Evolutionary conservation across 2,329 filamentous ascomycete species (phyloP), one percentile per base, ranked within the genome.

Genomic region (Botrytis cinerea): DNA sequence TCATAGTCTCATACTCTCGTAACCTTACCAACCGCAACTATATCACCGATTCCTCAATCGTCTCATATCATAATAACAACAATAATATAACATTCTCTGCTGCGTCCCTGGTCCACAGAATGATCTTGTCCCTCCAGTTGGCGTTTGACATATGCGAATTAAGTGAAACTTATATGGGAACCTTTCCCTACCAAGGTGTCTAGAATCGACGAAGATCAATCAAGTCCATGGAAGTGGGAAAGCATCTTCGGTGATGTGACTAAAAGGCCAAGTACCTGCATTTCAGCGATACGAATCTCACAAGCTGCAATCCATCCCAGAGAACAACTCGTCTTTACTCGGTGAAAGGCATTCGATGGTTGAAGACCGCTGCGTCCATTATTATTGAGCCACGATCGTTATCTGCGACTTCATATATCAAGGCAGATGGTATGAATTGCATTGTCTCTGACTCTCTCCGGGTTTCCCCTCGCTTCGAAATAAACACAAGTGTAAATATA

Each of bases 111-210:
- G 35, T 60, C 22, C 60, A 46, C 18, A 28, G 28, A 35, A 45
- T 54, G n/a, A n/a, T 18, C 9, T 20, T 8, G 38, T 54, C 35
- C 25, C 48, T 40, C 68, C 43, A 61, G 57, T 61, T 71, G 69
- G 43, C 43, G 57, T 71, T 71, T 71, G 69, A 51, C 69, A 63
- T 48, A 45, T 71, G 57, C 40, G 43, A 28, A 62, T n/a, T 16
- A 51, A 18, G 22, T 71, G 70, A 71, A 46, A 71, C 70, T 64
- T 64, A 32, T 64, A 20, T 64, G 63, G 45, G 70, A 63, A 64
- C 60, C 20, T 60, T 48, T 60, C 46, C 57, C 25, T 59, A 18
- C 48, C 12, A 71, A 32, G 16, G n/a, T 25, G 51, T 28, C 66
- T 32, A 69, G 66, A 57, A 54, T n/a, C 40, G 45, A 69, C 35